Evolutionary conservation across 148 eudicot genomes (phyloP).

Genomic region (Cornus kousa): DNA sequence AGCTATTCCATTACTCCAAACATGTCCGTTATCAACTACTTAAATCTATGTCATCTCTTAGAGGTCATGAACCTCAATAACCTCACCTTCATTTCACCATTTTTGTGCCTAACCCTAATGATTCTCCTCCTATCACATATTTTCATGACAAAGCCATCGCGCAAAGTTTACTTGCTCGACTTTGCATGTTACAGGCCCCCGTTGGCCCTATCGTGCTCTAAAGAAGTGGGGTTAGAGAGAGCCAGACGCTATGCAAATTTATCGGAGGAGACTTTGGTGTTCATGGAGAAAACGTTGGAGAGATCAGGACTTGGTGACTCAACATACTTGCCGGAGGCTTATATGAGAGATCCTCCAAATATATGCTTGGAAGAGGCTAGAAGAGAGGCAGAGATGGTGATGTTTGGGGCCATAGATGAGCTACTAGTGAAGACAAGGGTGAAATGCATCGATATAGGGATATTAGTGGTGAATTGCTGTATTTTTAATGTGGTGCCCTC

Average conservation of each 20-base stretch:
- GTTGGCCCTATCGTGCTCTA: constrained; percentile 5
- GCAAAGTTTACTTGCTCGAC: constrained; percentile 16
- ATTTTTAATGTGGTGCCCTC: constrained; percentile 17
- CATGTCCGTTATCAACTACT: no score
- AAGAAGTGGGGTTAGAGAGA: constrained; percentile 1
- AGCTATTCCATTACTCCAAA: no score
- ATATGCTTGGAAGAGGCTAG: constrained; percentile 12
- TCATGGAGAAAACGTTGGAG: constrained; percentile 9
- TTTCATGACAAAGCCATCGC: neutral
- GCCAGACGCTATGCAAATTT: neutral
- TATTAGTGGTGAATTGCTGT: constrained; percentile 24
- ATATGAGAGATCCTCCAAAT: neutral
- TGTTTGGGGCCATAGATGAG: constrained; percentile 28
- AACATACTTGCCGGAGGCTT: constrained; percentile 19
- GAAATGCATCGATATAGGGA: constrained; percentile 15
- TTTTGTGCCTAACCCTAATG: neutral
- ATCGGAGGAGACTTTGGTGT: constrained; percentile 6
- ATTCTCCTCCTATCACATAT: neutral
- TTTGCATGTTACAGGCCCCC: constrained; percentile 29
- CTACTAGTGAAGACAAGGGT: constrained; percentile 26
- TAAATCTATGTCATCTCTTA: no score
- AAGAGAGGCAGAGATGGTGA: constrained; percentile 22
- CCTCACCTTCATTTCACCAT: neutral
- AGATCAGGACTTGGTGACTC: constrained; percentile 24
- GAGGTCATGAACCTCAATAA: neutral